A percentile compares a stretch with the other conserved stretches of the same genome.
These are phyloP conservation scores for Achlya hypogyna DNA, from an alignment of 352 stramenopile species.

Conservation along the genomic window DNA sequence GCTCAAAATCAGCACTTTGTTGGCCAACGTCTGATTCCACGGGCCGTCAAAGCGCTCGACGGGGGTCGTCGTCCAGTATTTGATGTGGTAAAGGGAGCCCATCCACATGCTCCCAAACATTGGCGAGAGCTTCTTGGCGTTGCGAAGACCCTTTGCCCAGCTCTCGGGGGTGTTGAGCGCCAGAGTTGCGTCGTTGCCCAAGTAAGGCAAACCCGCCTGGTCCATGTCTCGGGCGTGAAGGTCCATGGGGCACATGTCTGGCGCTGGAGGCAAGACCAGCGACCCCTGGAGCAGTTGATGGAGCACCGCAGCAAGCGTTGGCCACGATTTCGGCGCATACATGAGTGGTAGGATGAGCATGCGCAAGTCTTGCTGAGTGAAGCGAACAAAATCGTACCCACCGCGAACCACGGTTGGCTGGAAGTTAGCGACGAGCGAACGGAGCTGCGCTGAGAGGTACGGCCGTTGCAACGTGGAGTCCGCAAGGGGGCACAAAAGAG, in stretches of 20 bases:
- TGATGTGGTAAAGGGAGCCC: neutral
- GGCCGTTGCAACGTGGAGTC: neutral
- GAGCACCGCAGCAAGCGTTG: neutral
- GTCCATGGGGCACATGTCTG: neutral
- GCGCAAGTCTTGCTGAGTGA: neutral
- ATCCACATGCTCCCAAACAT: neutral
- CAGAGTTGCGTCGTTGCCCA: neutral
- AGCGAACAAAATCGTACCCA: neutral
- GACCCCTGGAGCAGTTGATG: neutral
- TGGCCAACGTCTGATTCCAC: neutral
- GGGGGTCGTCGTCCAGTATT: neutral
- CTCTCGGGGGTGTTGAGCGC: neutral
- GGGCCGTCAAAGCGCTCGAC: conserved; percentile 11
- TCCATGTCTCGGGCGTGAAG: neutral
- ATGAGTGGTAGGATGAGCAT: neutral
- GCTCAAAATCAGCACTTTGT: conserved; percentile 6
- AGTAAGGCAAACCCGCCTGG: neutral
- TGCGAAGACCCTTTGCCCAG: neutral
- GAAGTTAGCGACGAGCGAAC: neutral
- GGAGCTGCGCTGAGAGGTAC: neutral
- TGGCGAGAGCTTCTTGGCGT: neutral
- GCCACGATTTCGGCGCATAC: neutral
- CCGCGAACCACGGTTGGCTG: neutral
- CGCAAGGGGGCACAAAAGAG: neutral
- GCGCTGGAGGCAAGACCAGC: neutral